Evolutionary conservation across 2,329 filamentous ascomycete species (phyloP).

Genomic region (Cucurbitaria berberidis): DNA sequence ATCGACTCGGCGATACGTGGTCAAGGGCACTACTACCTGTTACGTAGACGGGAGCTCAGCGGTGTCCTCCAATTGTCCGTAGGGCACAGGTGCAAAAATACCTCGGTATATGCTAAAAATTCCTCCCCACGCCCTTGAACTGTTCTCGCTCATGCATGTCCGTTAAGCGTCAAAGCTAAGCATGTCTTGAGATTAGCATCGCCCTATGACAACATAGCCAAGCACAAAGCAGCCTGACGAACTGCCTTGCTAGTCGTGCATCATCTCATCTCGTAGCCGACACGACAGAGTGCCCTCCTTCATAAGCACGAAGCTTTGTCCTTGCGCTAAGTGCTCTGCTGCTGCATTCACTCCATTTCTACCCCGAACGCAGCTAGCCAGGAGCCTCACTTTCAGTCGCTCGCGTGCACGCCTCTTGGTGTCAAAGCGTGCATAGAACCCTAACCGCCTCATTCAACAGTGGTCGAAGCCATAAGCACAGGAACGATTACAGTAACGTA

Average conservation of each 20-base stretch:
- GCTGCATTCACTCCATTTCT: slow-evolving; percentile 2
- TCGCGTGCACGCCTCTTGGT: not conserved
- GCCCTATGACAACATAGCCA: slow-evolving; percentile 18
- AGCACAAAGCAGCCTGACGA: slow-evolving; percentile 33
- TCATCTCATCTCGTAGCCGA: slow-evolving; percentile 25
- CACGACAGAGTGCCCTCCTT: slow-evolving; percentile 31
- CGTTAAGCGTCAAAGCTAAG: slow-evolving; percentile 3
- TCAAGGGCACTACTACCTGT: slow-evolving; percentile 9
- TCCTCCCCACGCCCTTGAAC: slow-evolving; percentile 5
- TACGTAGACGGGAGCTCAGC: not conserved
- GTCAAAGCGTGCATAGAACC: not conserved
- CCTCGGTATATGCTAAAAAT: slow-evolving; percentile 10
- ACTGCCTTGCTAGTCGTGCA: slow-evolving; percentile 25
- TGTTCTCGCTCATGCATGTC: not conserved
- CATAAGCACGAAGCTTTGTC: slow-evolving; percentile 19
- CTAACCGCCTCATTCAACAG: slow-evolving; percentile 9
- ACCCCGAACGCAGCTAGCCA: slow-evolving; percentile 13
- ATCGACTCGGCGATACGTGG: slow-evolving; percentile 1
- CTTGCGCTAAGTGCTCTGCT: slow-evolving; percentile 17
- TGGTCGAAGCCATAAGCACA: not conserved
- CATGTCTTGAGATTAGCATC: slow-evolving; percentile 5
- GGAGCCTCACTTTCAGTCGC: slow-evolving; percentile 18
- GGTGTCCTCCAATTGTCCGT: not conserved
- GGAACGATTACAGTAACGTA: slow-evolving; percentile 9
- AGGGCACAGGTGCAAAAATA: not conserved